These are phyloP conservation scores for Barnettozyma salicaria DNA, from an alignment of 805 yeast species.

Conservation along the genomic window DNA sequence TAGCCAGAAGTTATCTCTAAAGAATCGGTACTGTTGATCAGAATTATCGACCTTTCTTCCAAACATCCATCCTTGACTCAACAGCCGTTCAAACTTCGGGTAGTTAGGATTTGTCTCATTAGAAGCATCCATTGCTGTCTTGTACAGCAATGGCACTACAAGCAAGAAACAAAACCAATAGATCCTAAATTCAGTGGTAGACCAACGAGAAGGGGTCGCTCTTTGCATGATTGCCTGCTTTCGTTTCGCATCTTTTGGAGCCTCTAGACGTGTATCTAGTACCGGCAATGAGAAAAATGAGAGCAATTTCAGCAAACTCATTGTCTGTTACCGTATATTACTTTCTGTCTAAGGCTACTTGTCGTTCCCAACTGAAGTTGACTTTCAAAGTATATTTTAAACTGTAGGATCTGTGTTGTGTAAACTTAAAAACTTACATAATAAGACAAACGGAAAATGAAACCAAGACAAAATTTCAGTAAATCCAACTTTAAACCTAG, in stretches of 20 bases:
- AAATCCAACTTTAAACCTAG: not conserved
- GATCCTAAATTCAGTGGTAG: constrained; percentile 64
- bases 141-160: constrained; percentile 77
- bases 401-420: no score
- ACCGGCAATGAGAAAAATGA: constrained; percentile 33
- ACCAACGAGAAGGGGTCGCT: constrained; percentile 53
- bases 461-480: not conserved
- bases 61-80: constrained; percentile 82
- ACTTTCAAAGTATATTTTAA: not conserved
- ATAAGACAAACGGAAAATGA: no score
- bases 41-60: constrained; percentile 91
- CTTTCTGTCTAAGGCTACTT: not conserved
- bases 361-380: not conserved
- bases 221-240: constrained; percentile 16
- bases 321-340: constrained; percentile 1
- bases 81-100: constrained; percentile 48
- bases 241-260: constrained; percentile 28
- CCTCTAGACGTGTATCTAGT: constrained; percentile 37
- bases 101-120: constrained; percentile 72
- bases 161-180: constrained; percentile 58
- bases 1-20: constrained; percentile 71
- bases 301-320: constrained; percentile 9
- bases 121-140: constrained; percentile 77
- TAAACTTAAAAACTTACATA: no score
- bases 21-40: constrained; percentile 82